These are phyloP conservation scores for Glonium stellatum DNA, from an alignment of 495 filamentous ascomycete genomes.

Conservation along the genomic window DNA sequence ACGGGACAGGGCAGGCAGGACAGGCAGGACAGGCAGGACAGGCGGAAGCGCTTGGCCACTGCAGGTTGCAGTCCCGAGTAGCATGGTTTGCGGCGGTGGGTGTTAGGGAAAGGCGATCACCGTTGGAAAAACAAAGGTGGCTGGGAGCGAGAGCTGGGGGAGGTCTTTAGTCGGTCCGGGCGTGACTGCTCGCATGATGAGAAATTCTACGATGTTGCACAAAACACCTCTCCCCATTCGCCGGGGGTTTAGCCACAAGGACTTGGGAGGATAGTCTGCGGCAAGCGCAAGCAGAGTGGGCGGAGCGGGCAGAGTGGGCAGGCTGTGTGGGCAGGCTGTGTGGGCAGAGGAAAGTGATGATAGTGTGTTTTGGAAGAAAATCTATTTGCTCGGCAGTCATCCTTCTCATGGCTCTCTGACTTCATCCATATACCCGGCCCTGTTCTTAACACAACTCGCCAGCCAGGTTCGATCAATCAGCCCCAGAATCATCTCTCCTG, in stretches of 20 bases:
- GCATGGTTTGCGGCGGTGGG: conserved; percentile 13
- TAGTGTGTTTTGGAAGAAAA: background rate
- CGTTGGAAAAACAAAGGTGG: conserved; percentile 14
- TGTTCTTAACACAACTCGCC: conserved; percentile 14
- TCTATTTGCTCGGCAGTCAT: background rate
- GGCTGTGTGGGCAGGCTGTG: no score
- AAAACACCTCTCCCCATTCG: conserved; percentile 14
- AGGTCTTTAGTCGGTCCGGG: background rate
- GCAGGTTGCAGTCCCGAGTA: conserved; percentile 16
- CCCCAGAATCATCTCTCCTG: conserved; percentile 7
- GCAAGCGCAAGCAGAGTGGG: no score
- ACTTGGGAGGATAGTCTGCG: no score
- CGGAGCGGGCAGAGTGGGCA: no score
- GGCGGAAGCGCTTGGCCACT: conserved; percentile 9
- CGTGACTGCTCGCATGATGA: conserved; percentile 11
- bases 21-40: conserved; percentile 13
- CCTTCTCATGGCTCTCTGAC: background rate
- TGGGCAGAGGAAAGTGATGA: background rate
- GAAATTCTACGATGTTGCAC: conserved; percentile 26
- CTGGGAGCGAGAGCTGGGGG: conserved; percentile 14
- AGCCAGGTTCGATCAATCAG: conserved; percentile 19
- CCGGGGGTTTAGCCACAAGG: conserved; percentile 25
- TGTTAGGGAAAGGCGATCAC: conserved; percentile 19
- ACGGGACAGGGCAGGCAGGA: background rate
- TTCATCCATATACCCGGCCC: conserved; percentile 27